Base-by-base conservation (phyloP, 164 flowering plant genomes). In the Macadamia tetraphylla region DNA sequence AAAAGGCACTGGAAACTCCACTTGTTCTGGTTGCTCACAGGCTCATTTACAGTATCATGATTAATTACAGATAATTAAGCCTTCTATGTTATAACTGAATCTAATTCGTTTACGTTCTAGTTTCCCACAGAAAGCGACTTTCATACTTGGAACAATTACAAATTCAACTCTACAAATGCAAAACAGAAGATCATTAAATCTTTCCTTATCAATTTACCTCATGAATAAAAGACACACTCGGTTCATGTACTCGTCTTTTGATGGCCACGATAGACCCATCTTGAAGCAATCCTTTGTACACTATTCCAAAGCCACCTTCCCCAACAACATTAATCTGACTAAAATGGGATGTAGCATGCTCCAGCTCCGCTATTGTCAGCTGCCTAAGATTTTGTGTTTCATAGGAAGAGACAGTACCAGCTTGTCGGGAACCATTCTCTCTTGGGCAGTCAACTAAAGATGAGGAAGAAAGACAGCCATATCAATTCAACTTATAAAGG, bases 221-320 rank as follows among this genome's bases (percentile, higher is more conserved):
- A 4, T 62, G 74, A 77, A 74, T 29, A 68, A 81, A 81, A 61
- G 60, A 48, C 42, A 52, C 75, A 56, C 63, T 73, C 17, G 71
- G 82, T 30, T 60, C 59, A 64, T 74, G 75, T 29, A 70, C 30
- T 40, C 74, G 77, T 72, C 83, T 77, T 73, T 84, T 84, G 64
- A 84, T 77, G 53, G 81, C 85, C 65, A 82, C 85, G 10, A 80
- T 67, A 57, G 82, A 74, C 60, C 87, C 85, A 74, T 84, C 84
- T 65, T 72, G 81, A 73, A 84, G 85, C 67, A 84, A 53, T 56
- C 85, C 87, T 68, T 75, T 82, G 67, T 82, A 81, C 11, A 74
- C 83, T 51, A 72, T 70, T 67, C 87, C 87, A 62, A 84, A 81
- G 44, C 74, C 72, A 63, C 85, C 82, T 75, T 80, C 82, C 64